Base-by-base conservation (phyloP, 2,329 filamentous ascomycete species). In the Boeremia lycopersici region DNA sequence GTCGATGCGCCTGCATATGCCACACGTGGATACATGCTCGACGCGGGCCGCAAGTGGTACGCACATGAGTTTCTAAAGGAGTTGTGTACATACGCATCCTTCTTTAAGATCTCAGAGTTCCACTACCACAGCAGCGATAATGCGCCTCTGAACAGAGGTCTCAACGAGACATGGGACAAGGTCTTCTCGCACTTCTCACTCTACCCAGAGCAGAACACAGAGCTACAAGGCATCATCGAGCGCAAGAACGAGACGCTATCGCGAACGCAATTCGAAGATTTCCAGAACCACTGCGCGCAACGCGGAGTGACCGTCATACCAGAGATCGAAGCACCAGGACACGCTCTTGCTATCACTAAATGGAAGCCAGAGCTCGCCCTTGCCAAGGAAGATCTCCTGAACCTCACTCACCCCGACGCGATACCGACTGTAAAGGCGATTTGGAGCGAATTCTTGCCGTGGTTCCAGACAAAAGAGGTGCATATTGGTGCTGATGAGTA, bases 91-190 rank as follows among this genome's bases (percentile, higher is more conserved):
- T 79, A 78, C 48, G 75, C 74, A 2, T 76, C 74, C 12, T 78
- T 79, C 63, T 81, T 81, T 70, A 81, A 79, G 63, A 71, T 81
- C 62, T 77, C 74, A 11, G 78, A 80, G 58, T 81, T 82, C 44
- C 79, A 81, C 51, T 80, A 80, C 57, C 79, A 81, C 58, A 75
- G 77, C 6, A 79, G 77, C 62, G 79, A 82, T 65, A 81, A 81
- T 56, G 79, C 79, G 54, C 78, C 78, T 0, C 59, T 81, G 36
- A 81, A 79, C 53, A 74, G 78, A 7, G 78, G 79, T 1, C 74
- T 66, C 42, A 81, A 81, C 45, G 74, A 76, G 36, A 78, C 78
- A 0, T 81, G 78, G 77, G 60, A 71, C 25, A 57, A 79, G 4
- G 76, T 82, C 7, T 81, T 79, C 57, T 77, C 77, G 0, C 76